Percentiles rank a stretch among this genome's conserved stretches.
phyloP scores from a whole-genome alignment of 108 stramenopile species.

The Schizochytrium sp. region DNA sequence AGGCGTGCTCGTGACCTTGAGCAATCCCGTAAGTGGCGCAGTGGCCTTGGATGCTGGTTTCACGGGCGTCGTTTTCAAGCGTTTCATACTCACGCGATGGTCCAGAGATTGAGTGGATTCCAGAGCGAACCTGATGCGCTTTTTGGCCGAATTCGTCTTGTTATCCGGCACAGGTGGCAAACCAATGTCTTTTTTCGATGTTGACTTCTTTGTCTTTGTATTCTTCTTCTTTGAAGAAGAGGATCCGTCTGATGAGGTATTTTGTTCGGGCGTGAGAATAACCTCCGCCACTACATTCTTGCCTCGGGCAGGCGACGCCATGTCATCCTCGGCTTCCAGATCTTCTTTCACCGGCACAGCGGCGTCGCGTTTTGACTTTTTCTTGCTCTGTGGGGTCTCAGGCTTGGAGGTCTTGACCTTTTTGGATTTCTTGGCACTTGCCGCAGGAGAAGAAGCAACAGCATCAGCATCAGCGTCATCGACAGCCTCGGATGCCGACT shows the following conservation, averaged over 20 bases:
- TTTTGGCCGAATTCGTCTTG: not conserved
- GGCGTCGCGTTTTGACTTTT: not conserved
- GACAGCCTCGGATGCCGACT: too few species aligned
- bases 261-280: too few species aligned
- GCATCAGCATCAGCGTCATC: not conserved
- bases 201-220: not conserved
- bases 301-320: too few species aligned
- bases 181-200: not conserved
- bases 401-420: not conserved
- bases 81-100: not conserved
- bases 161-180: not conserved
- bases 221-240: not conserved
- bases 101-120: not conserved
- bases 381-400: not conserved
- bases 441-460: not conserved
- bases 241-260: too few species aligned
- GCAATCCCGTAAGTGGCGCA: not conserved
- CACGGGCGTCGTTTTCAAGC: not conserved
- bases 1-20: not conserved
- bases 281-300: too few species aligned
- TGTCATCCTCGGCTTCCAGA: too few species aligned
- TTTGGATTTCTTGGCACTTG: not conserved
- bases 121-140: not conserved
- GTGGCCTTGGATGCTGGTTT: not conserved
- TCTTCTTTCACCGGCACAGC: too few species aligned